phyloP scores from a whole-genome alignment of 75 land plant genomes.

The Cryptomeria japonica region DNA sequence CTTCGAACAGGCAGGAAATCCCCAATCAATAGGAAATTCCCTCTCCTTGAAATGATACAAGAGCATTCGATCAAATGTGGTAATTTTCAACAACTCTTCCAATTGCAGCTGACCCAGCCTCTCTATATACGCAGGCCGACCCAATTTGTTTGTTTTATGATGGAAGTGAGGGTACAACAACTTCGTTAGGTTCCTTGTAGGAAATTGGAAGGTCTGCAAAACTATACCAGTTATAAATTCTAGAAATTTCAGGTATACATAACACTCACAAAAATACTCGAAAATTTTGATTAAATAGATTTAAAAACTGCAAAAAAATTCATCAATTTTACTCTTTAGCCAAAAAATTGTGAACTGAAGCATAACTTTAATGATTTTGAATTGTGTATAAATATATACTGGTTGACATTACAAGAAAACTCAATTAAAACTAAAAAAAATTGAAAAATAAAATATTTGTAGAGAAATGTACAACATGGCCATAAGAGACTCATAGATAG shows the following conservation, averaged over 20 bases:
- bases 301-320: neutral
- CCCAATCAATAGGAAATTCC: constrained; percentile 32
- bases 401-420: neutral
- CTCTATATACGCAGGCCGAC: constrained; percentile 37
- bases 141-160: constrained; percentile 40
- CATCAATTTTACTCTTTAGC: neutral
- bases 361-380: neutral
- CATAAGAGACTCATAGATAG: neutral
- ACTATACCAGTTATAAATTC: neutral
- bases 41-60: constrained; percentile 42
- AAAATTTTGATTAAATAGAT: neutral
- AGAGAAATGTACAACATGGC: neutral
- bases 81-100: constrained; percentile 34
- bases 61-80: constrained; percentile 35
- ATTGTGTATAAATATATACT: neutral
- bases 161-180: constrained; percentile 44
- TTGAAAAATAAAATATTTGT: neutral
- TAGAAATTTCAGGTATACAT: neutral
- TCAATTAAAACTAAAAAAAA: neutral
- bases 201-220: constrained; percentile 42
- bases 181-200: constrained; percentile 28
- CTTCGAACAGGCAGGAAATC: constrained; percentile 49
- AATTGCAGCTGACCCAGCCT: constrained; percentile 36
- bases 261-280: neutral
- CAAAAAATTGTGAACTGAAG: neutral